Evolutionary conservation across 768 basidiomycete species (phyloP), one percentile per base, ranked within the genome.

Genomic region (Calocybe cyanea): DNA sequence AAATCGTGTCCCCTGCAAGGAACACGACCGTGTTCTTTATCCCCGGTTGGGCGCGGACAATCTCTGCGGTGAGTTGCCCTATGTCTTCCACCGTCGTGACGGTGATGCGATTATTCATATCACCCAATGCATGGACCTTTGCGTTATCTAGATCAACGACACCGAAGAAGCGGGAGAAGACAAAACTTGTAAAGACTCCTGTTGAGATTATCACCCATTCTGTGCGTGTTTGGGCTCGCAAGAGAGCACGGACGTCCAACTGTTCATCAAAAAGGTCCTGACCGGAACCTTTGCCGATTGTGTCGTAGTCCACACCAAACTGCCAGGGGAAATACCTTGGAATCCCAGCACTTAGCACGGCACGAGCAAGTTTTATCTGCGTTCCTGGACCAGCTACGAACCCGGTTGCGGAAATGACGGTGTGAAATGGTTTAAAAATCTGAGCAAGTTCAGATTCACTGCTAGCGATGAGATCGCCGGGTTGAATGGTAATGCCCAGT

Each of bases 241-340:
- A 58, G 7, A 66, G 31, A 18, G 46, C 57, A 3, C 66, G 57
- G 3, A 67, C 66, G 21, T 63, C 61, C 8, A 66, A 56, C 49
- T 66, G 64, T 50, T 67, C 66, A 34, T 63, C 63, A 48, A 66
- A 66, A 4, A 66, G 37, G 11, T 61, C 52, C 44, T 66, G 62
- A n/a, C 55, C 52, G 15, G 55, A 57, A 2, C 60, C 59, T 10
- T 42, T 42, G 3, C 66, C 64, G 41, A 67, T 63, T 1, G 50
- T 34, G 43, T 64, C 66, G 56, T 66, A 67, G 43, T 67, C 64
- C 5, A 65, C 61, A 13, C 66, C 66, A 30, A 64, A 67, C 45
- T 67, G 64, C 65, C 65, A 67, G 2, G 65, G 65, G 18, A 63
- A 51, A 49, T 62, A 67, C 15, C 62, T 54, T 20, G 21, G n/a